A percentile compares a stretch with the other conserved stretches of the same genome.
Evolutionary conservation across 768 basidiomycete genomes (phyloP).

Genomic region (Candolleomyces eurysporus): DNA sequence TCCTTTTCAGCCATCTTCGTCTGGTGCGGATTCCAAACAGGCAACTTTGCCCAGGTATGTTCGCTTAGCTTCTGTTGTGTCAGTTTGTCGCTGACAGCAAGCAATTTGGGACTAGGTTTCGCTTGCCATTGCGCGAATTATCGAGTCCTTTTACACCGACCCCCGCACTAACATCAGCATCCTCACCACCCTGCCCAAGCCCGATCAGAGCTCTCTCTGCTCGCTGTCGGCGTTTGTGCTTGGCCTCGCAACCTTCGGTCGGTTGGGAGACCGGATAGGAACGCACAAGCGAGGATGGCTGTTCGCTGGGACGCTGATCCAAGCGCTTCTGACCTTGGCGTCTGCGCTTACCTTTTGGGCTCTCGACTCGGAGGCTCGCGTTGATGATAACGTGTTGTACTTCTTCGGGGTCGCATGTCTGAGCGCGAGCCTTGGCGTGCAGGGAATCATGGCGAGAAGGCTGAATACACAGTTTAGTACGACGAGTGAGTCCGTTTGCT

Average conservation of each 20-base stretch:
- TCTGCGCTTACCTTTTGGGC: slow-evolving; percentile 42
- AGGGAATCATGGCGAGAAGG: slow-evolving; percentile 12
- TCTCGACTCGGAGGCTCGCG: slow-evolving; percentile 54
- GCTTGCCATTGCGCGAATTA: too few species aligned
- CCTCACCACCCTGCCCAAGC: background rate
- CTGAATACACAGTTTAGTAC: slow-evolving; percentile 8
- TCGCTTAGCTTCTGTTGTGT: too few species aligned
- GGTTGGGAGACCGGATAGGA: slow-evolving; percentile 6
- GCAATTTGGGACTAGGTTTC: background rate
- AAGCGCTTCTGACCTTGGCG: slow-evolving; percentile 6
- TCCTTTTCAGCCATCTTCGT: background rate
- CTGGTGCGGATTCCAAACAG: background rate
- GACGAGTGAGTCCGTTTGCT: slow-evolving; percentile 5
- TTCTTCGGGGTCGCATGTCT: slow-evolving; percentile 10
- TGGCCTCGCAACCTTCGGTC: slow-evolving; percentile 6
- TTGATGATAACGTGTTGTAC: slow-evolving; percentile 23
- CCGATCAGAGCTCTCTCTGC: background rate
- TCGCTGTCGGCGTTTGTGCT: slow-evolving; percentile 4
- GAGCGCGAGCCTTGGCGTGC: slow-evolving; percentile 12
- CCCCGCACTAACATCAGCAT: background rate
- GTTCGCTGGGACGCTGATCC: slow-evolving; percentile 8
- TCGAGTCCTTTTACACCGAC: too few species aligned
- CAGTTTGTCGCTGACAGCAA: background rate
- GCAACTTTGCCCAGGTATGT: background rate
- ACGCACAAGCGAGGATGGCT: slow-evolving; percentile 12